A percentile compares a stretch with the other conserved stretches of the same genome.
Evolutionary conservation across 768 basidiomycete genomes (phyloP).

Genomic region (Mycena galopus): DNA sequence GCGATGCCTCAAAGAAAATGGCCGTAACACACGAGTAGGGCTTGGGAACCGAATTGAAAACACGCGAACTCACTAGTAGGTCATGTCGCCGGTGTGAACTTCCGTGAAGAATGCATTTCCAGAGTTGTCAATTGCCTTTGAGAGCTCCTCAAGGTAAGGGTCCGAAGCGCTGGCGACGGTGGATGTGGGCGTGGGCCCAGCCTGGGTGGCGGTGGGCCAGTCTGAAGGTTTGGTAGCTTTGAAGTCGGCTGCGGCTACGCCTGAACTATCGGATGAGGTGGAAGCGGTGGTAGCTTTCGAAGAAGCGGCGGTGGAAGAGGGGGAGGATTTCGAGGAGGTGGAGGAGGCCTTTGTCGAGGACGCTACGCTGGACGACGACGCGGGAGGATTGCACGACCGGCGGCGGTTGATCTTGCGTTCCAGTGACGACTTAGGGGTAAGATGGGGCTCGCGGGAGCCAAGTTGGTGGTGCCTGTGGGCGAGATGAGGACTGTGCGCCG

Average conservation of each 20-base stretch:
- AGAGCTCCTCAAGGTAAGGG: conserved; percentile 45
- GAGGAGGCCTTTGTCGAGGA: conserved; percentile 19
- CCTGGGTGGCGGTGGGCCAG: conserved; percentile 45
- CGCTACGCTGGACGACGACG: conserved; percentile 22
- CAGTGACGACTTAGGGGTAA: conserved; percentile 9
- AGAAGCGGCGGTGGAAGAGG: background rate
- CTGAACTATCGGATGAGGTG: background rate
- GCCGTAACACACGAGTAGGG: background rate
- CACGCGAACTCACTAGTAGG: conserved; percentile 44
- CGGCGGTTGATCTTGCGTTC: too few species aligned
- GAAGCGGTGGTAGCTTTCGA: conserved; percentile 18
- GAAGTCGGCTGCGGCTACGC: conserved; percentile 32
- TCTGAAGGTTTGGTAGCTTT: conserved; percentile 35
- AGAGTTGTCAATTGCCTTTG: conserved; percentile 44
- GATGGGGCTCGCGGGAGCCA: conserved; percentile 30
- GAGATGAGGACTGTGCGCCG: conserved; percentile 38
- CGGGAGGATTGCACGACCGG: conserved; percentile 21
- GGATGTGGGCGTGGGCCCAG: conserved; percentile 39
- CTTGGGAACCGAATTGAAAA: background rate
- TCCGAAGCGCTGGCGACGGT: conserved; percentile 41
- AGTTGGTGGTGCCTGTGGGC: conserved; percentile 41
- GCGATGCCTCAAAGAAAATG: background rate
- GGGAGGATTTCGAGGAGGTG: too few species aligned
- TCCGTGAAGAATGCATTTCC: conserved; percentile 37
- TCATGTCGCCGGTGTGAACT: conserved; percentile 45